A percentile compares a stretch with the other conserved stretches of the same genome.
phyloP scores from a whole-genome alignment of 495 filamentous ascomycete species.

The Tuber borchii region DNA sequence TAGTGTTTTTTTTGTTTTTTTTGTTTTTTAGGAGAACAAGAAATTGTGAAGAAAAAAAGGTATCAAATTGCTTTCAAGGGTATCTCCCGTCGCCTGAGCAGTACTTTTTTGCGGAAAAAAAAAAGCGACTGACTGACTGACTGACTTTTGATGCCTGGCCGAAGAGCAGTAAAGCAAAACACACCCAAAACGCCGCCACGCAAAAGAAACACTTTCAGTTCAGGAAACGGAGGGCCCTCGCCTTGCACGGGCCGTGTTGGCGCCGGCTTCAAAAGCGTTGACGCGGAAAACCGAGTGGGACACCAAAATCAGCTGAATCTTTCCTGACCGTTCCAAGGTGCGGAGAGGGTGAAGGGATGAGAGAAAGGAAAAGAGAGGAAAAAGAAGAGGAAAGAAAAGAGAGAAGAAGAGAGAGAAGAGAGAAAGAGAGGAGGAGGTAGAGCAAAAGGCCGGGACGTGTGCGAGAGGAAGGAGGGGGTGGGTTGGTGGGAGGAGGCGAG shows the following conservation, averaged over 20 bases:
- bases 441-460: not conserved
- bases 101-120: conserved; percentile 25
- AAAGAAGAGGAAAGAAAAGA: conserved; percentile 29
- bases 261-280: conserved; percentile 43
- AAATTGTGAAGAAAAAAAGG: conserved; percentile 12
- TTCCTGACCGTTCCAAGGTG: conserved; percentile 38
- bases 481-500: conserved; percentile 29
- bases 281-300: conserved; percentile 42
- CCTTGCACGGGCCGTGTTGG: conserved; percentile 44
- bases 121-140: conserved; percentile 36
- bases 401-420: not conserved
- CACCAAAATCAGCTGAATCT: conserved; percentile 41
- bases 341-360: conserved; percentile 38
- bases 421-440: not conserved
- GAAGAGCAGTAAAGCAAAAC: conserved; percentile 37
- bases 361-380: conserved; percentile 36
- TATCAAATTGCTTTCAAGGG: conserved; percentile 30
- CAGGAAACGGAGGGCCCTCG: conserved; percentile 38
- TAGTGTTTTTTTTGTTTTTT: conserved; percentile 4
- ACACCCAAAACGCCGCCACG: conserved; percentile 39
- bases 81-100: conserved; percentile 32
- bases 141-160: conserved; percentile 34
- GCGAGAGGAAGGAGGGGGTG: not conserved
- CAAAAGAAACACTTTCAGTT: conserved; percentile 38
- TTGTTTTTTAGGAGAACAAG: conserved; percentile 28